A percentile compares a stretch with the other conserved stretches of the same genome.
These are phyloP conservation scores for Evernia prunastri DNA, from an alignment of 495 filamentous ascomycete genomes.

Conservation along the genomic window DNA sequence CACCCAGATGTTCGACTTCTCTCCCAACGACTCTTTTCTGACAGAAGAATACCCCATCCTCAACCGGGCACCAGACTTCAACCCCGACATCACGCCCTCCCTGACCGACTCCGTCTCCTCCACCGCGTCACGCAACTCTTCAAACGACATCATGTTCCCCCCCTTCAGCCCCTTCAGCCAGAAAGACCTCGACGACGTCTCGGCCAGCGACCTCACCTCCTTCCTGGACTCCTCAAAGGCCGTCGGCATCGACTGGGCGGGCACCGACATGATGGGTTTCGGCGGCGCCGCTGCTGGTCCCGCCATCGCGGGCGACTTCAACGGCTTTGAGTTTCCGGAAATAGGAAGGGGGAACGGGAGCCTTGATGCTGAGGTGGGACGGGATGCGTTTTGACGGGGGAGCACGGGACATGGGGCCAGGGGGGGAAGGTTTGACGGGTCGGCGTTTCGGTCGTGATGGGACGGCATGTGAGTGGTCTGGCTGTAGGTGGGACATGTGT, in stretches of 20 bases:
- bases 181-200: background rate
- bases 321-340: conserved; percentile 1
- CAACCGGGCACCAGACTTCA: conserved; percentile 3
- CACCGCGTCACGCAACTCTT: background rate
- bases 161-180: background rate
- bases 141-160: background rate
- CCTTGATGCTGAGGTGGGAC: background rate
- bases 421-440: conserved; percentile 1
- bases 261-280: background rate
- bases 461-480: background rate
- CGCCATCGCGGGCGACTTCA: conserved; percentile 2
- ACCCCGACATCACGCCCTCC: background rate
- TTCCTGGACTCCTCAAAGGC: background rate
- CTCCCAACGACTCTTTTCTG: conserved; percentile 2
- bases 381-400: background rate
- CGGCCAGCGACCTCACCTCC: background rate
- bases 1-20: conserved; percentile 12
- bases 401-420: background rate
- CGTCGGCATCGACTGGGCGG: background rate
- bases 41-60: background rate
- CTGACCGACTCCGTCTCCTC: conserved; percentile 6
- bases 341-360: background rate
- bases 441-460: background rate
- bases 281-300: background rate
- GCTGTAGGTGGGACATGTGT: too few species aligned